phyloP scores from a whole-genome alignment of 768 basidiomycete genomes.

The Pilatotrama ljubarskyi region DNA sequence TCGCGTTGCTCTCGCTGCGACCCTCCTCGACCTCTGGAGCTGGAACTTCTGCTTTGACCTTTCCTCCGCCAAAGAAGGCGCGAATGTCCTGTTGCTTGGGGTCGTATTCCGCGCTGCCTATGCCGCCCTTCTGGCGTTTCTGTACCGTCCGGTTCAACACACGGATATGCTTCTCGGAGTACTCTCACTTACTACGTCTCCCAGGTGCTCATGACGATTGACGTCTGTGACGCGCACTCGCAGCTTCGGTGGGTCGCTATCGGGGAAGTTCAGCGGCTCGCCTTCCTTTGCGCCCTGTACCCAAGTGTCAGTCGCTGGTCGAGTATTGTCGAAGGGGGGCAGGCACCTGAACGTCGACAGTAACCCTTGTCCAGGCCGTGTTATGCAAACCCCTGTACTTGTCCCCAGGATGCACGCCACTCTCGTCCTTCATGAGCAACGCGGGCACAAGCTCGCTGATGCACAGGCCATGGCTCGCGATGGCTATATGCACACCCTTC shows the following conservation, averaged over 20 bases:
- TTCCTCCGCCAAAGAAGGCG: slow-evolving; percentile 60
- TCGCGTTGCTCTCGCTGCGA: slow-evolving; percentile 31
- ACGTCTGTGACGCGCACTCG: slow-evolving; percentile 50
- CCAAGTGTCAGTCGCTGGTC: not conserved
- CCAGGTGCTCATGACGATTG: slow-evolving; percentile 57
- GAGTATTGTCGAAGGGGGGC: not conserved
- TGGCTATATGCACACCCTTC: slow-evolving; percentile 52
- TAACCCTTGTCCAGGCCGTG: slow-evolving; percentile 67
- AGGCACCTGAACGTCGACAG: slow-evolving; percentile 47
- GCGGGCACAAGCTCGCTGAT: slow-evolving; percentile 54
- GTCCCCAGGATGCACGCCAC: slow-evolving; percentile 34
- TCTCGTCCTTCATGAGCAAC: slow-evolving; percentile 45
- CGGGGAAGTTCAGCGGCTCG: slow-evolving; percentile 25
- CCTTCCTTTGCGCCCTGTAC: slow-evolving; percentile 32
- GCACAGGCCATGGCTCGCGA: slow-evolving; percentile 78
- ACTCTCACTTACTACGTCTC: slow-evolving; percentile 51
- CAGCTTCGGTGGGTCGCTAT: slow-evolving; percentile 36
- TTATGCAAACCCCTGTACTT: slow-evolving; percentile 58
- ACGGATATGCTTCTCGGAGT: not conserved
- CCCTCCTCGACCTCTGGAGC: slow-evolving; percentile 23
- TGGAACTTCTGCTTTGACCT: not conserved
- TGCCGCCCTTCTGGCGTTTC: slow-evolving; percentile 75
- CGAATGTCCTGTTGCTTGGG: slow-evolving; percentile 75
- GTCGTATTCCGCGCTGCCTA: slow-evolving; percentile 70
- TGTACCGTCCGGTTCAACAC: slow-evolving; percentile 22